Base-by-base conservation (phyloP, 2,329 filamentous ascomycete genomes). In the Clonostachys sp. region DNA sequence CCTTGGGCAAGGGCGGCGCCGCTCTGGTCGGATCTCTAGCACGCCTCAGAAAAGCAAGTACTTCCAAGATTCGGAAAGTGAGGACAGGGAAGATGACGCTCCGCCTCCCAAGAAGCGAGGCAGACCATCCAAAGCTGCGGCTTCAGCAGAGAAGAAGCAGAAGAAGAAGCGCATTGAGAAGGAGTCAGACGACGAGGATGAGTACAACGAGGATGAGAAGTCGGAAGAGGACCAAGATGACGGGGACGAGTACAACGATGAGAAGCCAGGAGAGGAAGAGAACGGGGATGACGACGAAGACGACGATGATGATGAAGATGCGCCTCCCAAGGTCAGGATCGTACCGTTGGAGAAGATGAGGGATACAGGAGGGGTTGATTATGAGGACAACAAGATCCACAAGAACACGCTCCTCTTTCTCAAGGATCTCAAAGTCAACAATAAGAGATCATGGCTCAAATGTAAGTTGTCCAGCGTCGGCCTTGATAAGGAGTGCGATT, bases 331-430 rank as follows among this genome's bases (percentile, higher is more conserved):
- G 36, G 61, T 66, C 34, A 60, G 59, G 7, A 54, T 70, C 6
- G 60, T 68, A 4, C 66, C 66, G 1, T 45, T 69, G 24, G 65
- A 63, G 44, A 60, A 66, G 53, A 47, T 70, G 53, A 55, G 67
- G 17, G 63, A 62, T 8, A 55, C 54, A 6, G 62, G 58, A 2
- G 64, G 61, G 13, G 53, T 68, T 6, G 56, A 73, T 3, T 84
- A 84, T 49, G 67, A 70, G 34, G 75, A 81, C 36, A 62, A 72
- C 18, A 73, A 64, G 24, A 50, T 84, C 5, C 81, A 84, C 53
- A 69, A 68, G 30, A 84, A 84, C 50, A 83, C 81, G 0, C 51
- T 83, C 42, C 62, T 73, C 2, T 84, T 84, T 54, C 66, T 85
- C 38, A 66, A 63, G 39, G 80, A 84, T 45, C 68, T 85, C 36